Base-by-base conservation (phyloP, 2,329 filamentous ascomycete species). In the Onygenales sp. region DNA sequence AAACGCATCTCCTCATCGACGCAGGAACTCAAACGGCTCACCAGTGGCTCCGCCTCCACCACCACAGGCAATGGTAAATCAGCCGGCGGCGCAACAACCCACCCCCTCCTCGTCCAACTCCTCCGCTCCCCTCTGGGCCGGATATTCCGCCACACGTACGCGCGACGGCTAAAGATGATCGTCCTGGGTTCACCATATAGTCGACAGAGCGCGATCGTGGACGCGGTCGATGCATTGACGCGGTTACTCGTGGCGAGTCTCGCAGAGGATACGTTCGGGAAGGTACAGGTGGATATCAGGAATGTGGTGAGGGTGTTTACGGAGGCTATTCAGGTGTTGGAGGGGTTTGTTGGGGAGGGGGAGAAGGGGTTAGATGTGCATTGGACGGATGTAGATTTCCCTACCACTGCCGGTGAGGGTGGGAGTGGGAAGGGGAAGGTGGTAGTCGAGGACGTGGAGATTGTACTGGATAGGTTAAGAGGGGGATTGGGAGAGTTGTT, bases 241-340 rank as follows among this genome's bases (percentile, higher is more conserved):
- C 77, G 79, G 49, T 76, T 97, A 32, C 80, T 87, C 0, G 79
- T 88, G 3, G 80, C 80, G 57, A 92, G 87, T 67, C 71, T 96
- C 52, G 74, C 75, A 3, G 91, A 97, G 68, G 92, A 97, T 66
- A 79, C 79, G 46, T 93, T 84, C 64, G 92, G 92, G 11, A 87
- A 88, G 60, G 92, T 94, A n/a, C 86, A 94, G 59, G 78, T 83
- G 43, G 87, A 93, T 58, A 83, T 97, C 2, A 82, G 87, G 1
- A 72, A 72, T 48, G 84, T 95, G 53, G 81, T 96, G 49, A 81
- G 85, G 46, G 81, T 83, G 1, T 81, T 94, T 56, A 91, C 88
- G 0, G 65, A 67, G 44, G 83, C 87, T 0, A 83, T 90, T 53
- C 77, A 74, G 52, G 82, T 82, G 59, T 73, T 95, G 3, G 85